These are phyloP conservation scores for Ogataea parapolymorpha DNA, from an alignment of 805 yeast species.

Conservation along the genomic window DNA sequence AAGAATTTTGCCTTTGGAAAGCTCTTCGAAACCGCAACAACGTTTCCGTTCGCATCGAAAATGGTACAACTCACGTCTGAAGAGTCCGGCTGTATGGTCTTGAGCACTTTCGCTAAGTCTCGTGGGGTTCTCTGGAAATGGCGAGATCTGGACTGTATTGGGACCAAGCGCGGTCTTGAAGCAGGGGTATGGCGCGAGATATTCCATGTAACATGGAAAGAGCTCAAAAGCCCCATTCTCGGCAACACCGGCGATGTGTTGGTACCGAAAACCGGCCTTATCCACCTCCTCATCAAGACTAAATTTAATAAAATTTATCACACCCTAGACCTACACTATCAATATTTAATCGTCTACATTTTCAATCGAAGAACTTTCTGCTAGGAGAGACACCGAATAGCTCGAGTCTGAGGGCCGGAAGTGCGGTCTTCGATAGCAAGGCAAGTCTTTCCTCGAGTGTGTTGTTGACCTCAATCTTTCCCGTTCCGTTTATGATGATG, in stretches of 20 bases:
- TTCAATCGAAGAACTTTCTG: conserved; percentile 86
- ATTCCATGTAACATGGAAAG: too few relatives aligned
- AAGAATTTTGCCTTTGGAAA: conserved; percentile 72
- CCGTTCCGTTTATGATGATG: conserved; percentile 61
- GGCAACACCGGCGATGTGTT: not conserved
- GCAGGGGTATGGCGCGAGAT: too few relatives aligned
- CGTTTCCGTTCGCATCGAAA: conserved; percentile 66
- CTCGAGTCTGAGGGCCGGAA: conserved; percentile 90
- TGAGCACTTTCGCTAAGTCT: conserved; percentile 26
- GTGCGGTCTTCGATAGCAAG: conserved; percentile 74
- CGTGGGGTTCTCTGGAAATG: not conserved
- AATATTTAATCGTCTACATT: conserved; percentile 10
- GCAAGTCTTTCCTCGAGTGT: conserved; percentile 93
- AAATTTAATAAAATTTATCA: conserved; percentile 9
- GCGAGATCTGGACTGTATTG: not conserved
- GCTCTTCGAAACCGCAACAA: conserved; percentile 65
- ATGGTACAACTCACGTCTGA: conserved; percentile 74
- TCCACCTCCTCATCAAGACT: conserved; percentile 6
- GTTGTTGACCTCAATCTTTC: conserved; percentile 86
- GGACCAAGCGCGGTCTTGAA: too few relatives aligned
- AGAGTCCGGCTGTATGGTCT: conserved; percentile 47
- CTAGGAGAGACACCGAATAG: conserved; percentile 80
- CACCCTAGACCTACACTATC: conserved; percentile 13
- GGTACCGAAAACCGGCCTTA: not conserved
- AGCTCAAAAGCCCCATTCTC: not conserved